Percentiles rank a stretch among this genome's conserved stretches.
phyloP scores from a whole-genome alignment of 768 basidiomycete species.

The Tremella mesenterica region DNA sequence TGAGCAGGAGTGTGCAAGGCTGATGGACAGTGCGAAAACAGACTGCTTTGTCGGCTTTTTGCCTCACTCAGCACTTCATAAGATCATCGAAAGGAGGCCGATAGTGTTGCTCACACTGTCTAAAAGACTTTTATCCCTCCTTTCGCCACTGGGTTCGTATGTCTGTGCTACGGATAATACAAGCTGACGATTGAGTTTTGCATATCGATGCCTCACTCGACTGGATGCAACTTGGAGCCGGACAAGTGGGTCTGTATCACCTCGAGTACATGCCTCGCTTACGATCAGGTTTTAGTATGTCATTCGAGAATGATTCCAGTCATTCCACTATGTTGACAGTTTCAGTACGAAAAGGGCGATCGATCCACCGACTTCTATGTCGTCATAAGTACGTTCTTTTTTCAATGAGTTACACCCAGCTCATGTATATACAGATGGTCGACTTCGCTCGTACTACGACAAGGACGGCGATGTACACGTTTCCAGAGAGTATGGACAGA shows the following conservation, averaged over 20 bases:
- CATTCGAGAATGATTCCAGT: background rate
- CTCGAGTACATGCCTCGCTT: too few relatives aligned
- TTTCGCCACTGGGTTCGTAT: constrained; percentile 73
- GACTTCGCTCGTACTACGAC: constrained; percentile 80
- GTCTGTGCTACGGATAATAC: too few relatives aligned
- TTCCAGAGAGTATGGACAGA: constrained; percentile 89
- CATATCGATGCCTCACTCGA: constrained; percentile 96
- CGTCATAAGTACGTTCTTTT: constrained; percentile 45
- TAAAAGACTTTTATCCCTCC: constrained; percentile 86
- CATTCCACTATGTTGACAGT: too few relatives aligned
- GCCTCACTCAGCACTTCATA: constrained; percentile 76
- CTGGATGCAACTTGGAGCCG: constrained; percentile 95
- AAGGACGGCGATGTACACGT: constrained; percentile 70
- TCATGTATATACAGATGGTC: constrained; percentile 54
- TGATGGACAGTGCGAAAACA: constrained; percentile 60
- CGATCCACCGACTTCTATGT: constrained; percentile 93
- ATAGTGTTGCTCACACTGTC: constrained; percentile 92
- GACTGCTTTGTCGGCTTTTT: constrained; percentile 97
- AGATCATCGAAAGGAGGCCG: constrained; percentile 82
- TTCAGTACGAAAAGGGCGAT: constrained; percentile 79
- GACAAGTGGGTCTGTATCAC: constrained; percentile 60
- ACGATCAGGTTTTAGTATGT: constrained; percentile 5
- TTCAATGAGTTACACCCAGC: background rate
- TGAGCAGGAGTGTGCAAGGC: background rate
- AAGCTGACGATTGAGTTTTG: constrained; percentile 50